These are phyloP conservation scores for Ustilago hordei DNA, from an alignment of 1,284 basidiomycete species.

Conservation along the genomic window DNA sequence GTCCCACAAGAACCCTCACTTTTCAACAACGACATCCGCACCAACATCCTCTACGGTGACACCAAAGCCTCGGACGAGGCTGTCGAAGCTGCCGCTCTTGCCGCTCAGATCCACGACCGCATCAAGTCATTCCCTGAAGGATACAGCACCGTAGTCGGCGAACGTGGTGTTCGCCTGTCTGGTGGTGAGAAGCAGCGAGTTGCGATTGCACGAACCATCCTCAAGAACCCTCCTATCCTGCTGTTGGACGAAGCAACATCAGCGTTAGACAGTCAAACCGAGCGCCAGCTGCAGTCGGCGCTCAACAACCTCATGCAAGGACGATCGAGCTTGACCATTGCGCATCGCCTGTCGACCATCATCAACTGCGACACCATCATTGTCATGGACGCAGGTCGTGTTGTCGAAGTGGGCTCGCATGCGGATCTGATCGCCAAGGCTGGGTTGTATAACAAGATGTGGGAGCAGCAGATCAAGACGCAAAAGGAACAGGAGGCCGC, in stretches of 20 bases:
- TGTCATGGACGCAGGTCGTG: slow-evolving; percentile 57
- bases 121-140: slow-evolving; percentile 78
- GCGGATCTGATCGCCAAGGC: slow-evolving; percentile 58
- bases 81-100: slow-evolving; percentile 60
- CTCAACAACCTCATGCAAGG: slow-evolving; percentile 66
- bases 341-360: slow-evolving; percentile 68
- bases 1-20: slow-evolving; percentile 72
- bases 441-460: slow-evolving; percentile 63
- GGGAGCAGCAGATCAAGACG: slow-evolving; percentile 68
- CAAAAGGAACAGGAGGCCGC: slow-evolving; percentile 65
- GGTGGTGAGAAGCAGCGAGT: slow-evolving; percentile 82
- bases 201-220: slow-evolving; percentile 84
- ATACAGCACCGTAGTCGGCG: slow-evolving; percentile 80
- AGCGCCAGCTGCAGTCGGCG: slow-evolving; percentile 64
- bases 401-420: slow-evolving; percentile 65
- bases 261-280: slow-evolving; percentile 71
- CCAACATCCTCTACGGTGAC: slow-evolving; percentile 65
- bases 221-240: slow-evolving; percentile 86
- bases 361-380: slow-evolving; percentile 67
- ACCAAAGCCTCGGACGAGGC: slow-evolving; percentile 60
- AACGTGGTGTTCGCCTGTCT: slow-evolving; percentile 80
- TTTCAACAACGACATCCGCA: slow-evolving; percentile 81
- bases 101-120: slow-evolving; percentile 68
- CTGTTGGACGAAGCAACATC: slow-evolving; percentile 83
- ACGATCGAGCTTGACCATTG: slow-evolving; percentile 67